phyloP scores from a whole-genome alignment of 441 rosid species.

The Flueggea neowawraea region DNA sequence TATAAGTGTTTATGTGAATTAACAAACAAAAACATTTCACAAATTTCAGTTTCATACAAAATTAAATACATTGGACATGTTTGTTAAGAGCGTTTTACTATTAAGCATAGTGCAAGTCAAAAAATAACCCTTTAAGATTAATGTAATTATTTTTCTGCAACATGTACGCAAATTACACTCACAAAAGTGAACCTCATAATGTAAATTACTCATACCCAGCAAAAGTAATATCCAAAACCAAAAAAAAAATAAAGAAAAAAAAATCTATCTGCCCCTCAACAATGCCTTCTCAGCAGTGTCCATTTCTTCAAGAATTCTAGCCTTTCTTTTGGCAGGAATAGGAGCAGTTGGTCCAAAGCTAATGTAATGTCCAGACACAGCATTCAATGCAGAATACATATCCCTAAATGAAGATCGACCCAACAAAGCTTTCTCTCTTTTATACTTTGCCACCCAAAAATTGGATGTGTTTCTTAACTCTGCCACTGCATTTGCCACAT shows the following conservation, averaged over 20 bases:
- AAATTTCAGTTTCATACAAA: too few relatives aligned
- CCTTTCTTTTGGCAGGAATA: slow-evolving; percentile 73
- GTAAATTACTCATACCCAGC: too few relatives aligned
- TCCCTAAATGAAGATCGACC: slow-evolving; percentile 78
- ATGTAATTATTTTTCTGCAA: too few relatives aligned
- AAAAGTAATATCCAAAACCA: too few relatives aligned
- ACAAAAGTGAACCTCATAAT: background rate
- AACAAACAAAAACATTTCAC: too few relatives aligned
- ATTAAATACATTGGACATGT: too few relatives aligned
- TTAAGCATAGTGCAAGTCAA: too few relatives aligned
- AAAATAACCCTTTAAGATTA: too few relatives aligned
- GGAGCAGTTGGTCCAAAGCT: slow-evolving; percentile 96
- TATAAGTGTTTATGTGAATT: too few relatives aligned
- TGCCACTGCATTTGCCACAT: slow-evolving; percentile 70
- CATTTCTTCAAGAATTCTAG: slow-evolving; percentile 88
- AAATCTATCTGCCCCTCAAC: slow-evolving; percentile 54
- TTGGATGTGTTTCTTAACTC: slow-evolving; percentile 73
- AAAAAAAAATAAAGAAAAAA: background rate
- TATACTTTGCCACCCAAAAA: slow-evolving; percentile 88
- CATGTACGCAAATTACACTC: background rate
- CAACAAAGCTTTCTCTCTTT: slow-evolving; percentile 78
- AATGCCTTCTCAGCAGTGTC: slow-evolving; percentile 94
- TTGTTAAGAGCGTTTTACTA: too few relatives aligned
- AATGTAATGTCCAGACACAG: slow-evolving; percentile 84
- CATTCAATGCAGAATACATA: slow-evolving; percentile 88